Conservation (phyloP, 139 green algal species). For the Tetradesmus obliquus region DNA sequence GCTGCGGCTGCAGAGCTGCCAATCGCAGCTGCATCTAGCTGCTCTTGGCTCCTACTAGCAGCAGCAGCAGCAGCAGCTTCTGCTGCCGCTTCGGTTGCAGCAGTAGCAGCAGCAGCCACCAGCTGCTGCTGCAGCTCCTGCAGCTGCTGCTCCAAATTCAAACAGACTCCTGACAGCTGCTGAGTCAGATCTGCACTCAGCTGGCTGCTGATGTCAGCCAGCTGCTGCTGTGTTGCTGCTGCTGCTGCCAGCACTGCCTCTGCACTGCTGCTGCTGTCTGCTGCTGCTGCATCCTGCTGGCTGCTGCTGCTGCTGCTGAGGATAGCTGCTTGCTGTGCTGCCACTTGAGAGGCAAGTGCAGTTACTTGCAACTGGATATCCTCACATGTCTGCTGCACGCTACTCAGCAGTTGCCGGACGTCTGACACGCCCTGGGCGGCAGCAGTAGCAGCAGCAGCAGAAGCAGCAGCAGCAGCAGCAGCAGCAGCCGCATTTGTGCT, state of each 20-base stretch:
- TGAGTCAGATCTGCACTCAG: constrained; percentile 22
- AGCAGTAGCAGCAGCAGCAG: constrained; percentile 2
- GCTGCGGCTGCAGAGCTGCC: not conserved
- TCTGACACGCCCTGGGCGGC: constrained; percentile 24
- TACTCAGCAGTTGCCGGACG: not conserved
- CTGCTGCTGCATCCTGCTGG: constrained; percentile 7
- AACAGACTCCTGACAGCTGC: not conserved
- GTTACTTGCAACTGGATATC: constrained; percentile 15
- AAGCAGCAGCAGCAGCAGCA: not conserved
- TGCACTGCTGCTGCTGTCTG: constrained; percentile 2
- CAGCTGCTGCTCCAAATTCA: not conserved
- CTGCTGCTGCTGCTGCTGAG: constrained; percentile 35
- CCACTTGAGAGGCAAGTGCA: not conserved
- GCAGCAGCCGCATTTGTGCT: not conserved
- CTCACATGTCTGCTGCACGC: not conserved
- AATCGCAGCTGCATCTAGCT: not conserved
- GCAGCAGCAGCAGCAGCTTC: constrained; percentile 2
- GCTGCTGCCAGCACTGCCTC: not conserved
- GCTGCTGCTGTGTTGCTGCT: constrained; percentile 26
- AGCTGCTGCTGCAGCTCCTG: constrained; percentile 22
- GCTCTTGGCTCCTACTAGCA: not conserved
- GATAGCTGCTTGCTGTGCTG: constrained; percentile 11
- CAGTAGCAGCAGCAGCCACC: not conserved
- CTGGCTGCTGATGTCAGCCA: not conserved
- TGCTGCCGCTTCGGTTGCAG: not conserved